These are phyloP conservation scores for Calamus simplicifolius DNA, from an alignment of 176 grass and related monocot species.

Conservation along the genomic window DNA sequence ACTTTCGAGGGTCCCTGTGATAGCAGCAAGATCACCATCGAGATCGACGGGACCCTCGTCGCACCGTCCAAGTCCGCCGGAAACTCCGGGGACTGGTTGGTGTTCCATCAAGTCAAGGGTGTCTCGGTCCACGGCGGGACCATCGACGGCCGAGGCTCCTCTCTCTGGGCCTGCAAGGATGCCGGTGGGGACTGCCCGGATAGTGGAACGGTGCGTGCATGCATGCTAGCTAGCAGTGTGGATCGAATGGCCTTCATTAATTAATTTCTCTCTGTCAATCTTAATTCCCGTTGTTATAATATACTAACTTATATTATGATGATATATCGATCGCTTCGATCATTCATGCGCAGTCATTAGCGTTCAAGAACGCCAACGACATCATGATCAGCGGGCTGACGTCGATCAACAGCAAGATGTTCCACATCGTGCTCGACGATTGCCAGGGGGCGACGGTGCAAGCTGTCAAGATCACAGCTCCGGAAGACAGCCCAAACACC, in stretches of 20 bases:
- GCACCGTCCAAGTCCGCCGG: conserved; percentile 31
- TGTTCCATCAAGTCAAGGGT: conserved; percentile 55
- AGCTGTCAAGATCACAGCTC: conserved; percentile 46
- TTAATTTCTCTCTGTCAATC: no score
- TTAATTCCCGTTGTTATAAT: no score
- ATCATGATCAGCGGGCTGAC: conserved; percentile 53
- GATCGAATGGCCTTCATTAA: no score
- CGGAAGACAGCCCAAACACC: conserved; percentile 72
- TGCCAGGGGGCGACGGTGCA: conserved; percentile 43
- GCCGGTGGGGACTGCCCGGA: conserved; percentile 22
- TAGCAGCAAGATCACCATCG: conserved; percentile 41
- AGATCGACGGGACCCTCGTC: conserved; percentile 46
- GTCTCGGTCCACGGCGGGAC: conserved; percentile 59
- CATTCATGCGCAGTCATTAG: conserved; percentile 47
- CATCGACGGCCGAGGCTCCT: conserved; percentile 52
- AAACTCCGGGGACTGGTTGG: conserved; percentile 55
- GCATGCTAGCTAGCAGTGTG: no score
- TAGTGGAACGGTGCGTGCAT: conserved; percentile 40
- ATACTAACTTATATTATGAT: no score
- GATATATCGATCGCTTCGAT: no score
- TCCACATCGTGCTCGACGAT: conserved; percentile 65
- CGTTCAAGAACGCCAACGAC: conserved; percentile 60
- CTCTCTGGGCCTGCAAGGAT: conserved; percentile 64
- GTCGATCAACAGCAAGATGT: conserved; percentile 67
- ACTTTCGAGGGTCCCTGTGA: conserved; percentile 63